phyloP scores from a whole-genome alignment of 768 basidiomycete genomes.

The Macrolepiota dolichaula region DNA sequence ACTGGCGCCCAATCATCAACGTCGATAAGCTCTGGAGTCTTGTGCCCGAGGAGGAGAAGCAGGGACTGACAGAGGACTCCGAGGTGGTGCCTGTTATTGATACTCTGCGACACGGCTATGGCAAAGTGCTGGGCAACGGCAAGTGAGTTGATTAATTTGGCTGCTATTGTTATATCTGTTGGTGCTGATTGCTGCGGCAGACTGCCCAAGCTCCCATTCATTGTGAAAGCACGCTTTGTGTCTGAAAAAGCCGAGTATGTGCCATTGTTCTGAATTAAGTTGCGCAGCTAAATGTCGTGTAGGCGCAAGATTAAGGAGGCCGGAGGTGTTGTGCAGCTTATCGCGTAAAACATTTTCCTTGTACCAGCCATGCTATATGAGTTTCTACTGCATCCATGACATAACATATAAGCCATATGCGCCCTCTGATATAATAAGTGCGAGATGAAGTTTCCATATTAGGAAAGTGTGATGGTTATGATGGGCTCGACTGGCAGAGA shows the following conservation, averaged over 20 bases:
- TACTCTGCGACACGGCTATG: slow-evolving; percentile 78
- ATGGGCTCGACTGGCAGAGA: slow-evolving; percentile 5
- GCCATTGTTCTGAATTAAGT: neutral
- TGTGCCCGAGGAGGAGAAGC: slow-evolving; percentile 82
- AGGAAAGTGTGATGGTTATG: slow-evolving; percentile 5
- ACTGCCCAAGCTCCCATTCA: slow-evolving; percentile 88
- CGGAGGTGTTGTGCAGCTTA: slow-evolving; percentile 89
- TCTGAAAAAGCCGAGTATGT: slow-evolving; percentile 80
- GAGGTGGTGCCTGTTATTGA: slow-evolving; percentile 95
- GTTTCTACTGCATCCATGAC: slow-evolving; percentile 5
- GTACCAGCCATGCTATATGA: slow-evolving; percentile 24
- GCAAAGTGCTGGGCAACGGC: slow-evolving; percentile 95
- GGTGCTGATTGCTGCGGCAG: slow-evolving; percentile 28
- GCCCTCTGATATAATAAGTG: neutral
- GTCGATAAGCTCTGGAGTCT: slow-evolving; percentile 97
- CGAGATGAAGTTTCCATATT: slow-evolving; percentile 5
- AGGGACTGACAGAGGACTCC: slow-evolving; percentile 66
- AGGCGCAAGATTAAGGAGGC: slow-evolving; percentile 86
- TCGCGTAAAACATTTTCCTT: slow-evolving; percentile 59
- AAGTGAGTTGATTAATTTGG: slow-evolving; percentile 42
- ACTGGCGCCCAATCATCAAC: slow-evolving; percentile 97
- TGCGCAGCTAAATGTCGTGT: slow-evolving; percentile 6
- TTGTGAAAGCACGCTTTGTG: slow-evolving; percentile 97
- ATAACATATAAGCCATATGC: neutral
- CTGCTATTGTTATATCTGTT: neutral